A percentile compares a stretch with the other conserved stretches of the same genome.
phyloP scores from a whole-genome alignment of 2,329 filamentous ascomycete species.

The Colletotrichum sp. region DNA sequence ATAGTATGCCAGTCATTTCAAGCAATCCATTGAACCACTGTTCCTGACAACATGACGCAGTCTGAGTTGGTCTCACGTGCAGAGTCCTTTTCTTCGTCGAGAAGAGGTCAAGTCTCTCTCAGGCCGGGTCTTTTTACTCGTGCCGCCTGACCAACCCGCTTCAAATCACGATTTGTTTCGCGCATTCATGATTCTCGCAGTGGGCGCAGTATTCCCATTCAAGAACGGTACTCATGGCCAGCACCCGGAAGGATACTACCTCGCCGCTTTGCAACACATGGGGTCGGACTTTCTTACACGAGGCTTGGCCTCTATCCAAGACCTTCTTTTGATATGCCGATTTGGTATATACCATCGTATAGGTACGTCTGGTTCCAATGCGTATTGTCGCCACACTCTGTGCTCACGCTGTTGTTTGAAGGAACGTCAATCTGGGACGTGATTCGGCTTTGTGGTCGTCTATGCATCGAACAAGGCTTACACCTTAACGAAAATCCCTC shows the following conservation, averaged over 20 bases:
- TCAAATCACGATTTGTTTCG: slow-evolving; percentile 35
- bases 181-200: slow-evolving; percentile 41
- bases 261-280: slow-evolving; percentile 38
- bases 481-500: slow-evolving; percentile 24
- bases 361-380: slow-evolving; percentile 22
- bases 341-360: slow-evolving; percentile 49
- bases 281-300: slow-evolving; percentile 32
- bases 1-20: slow-evolving; percentile 10
- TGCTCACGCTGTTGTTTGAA: background rate
- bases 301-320: slow-evolving; percentile 40
- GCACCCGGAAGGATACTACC: slow-evolving; percentile 45
- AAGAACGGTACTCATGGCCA: slow-evolving; percentile 31
- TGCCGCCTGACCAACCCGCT: background rate
- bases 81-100: slow-evolving; percentile 31
- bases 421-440: slow-evolving; percentile 45
- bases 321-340: slow-evolving; percentile 42
- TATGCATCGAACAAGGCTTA: slow-evolving; percentile 43
- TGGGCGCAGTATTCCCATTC: slow-evolving; percentile 38
- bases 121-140: slow-evolving; percentile 21
- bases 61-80: slow-evolving; percentile 25
- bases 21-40: background rate
- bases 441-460: slow-evolving; percentile 40
- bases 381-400: no score
- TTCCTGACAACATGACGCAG: background rate
- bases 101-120: slow-evolving; percentile 26